Base-by-base conservation (phyloP, 192 early-diverging fungal genomes). In the Linnemannia hyalina region DNA sequence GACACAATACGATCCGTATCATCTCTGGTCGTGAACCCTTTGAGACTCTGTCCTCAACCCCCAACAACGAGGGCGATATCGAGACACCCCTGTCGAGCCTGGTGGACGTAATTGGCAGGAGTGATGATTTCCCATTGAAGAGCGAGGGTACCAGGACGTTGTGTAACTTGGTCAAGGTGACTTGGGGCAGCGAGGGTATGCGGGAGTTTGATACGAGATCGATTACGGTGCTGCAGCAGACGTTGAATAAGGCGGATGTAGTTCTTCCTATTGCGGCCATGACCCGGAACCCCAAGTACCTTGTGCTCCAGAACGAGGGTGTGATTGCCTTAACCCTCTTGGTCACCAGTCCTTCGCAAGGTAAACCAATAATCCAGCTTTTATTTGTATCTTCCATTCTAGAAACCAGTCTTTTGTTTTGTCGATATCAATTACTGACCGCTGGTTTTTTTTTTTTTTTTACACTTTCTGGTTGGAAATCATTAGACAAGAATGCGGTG, bases 241-340 rank as follows among this genome's bases (percentile, higher is more conserved):
- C 74, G 29, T 73, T 93, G 40, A 83, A 88, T 52, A 80, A 76
- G 72, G 4, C 55, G 0, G 72, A 82, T 40, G 82, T 91, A 35
- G 75, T 90, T 26, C 75, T 80, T 16, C 81, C 83, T 15, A 89
- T 93, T 65, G 75, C 76, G 3, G 89, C 89, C 18, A 76, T 93
- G 80, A 79, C 91, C n/a, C 78, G 89, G 13, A 90, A 89, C 26
- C 89, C 92, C 16, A 91, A 91, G 70, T 93, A 89, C 78, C 74
- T 88, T 23, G 83, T 93, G 16, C 80, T 93, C 4, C 91, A 93
- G 72, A 93, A 91, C 75, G 92, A 93, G 47, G 92, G 91, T 18
- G 76, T 92, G 60, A 89, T 93, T 52, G 90, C 90, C 20, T 81
- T 93, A 57, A 92, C 91, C 0, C 70, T 93, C 49, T 75, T 93